These are phyloP conservation scores for Ceratocystis albifundus DNA, from an alignment of 2,329 filamentous ascomycete genomes.

Conservation along the genomic window DNA sequence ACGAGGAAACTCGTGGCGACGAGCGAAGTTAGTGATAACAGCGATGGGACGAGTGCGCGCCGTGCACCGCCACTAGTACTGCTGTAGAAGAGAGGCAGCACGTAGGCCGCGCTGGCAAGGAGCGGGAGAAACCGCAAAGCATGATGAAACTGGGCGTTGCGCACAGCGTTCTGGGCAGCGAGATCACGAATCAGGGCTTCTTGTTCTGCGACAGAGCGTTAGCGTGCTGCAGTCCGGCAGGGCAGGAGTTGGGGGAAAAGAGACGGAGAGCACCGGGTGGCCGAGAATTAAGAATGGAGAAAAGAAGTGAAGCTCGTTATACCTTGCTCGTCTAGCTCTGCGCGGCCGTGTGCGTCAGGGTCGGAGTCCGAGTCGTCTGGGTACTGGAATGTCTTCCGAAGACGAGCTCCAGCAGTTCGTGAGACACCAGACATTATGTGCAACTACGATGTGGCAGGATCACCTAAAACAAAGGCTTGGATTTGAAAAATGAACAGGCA, in stretches of 20 bases:
- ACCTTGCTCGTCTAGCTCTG: slow-evolving; percentile 68
- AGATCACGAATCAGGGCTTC: slow-evolving; percentile 50
- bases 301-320: slow-evolving; percentile 20
- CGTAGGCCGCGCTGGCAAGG: slow-evolving; percentile 44
- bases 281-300: not conserved
- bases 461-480: not conserved
- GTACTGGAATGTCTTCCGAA: slow-evolving; percentile 70
- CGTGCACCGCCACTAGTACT: not conserved
- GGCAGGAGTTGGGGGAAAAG: no score
- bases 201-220: slow-evolving; percentile 41
- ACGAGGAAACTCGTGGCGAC: slow-evolving; percentile 51
- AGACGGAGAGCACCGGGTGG: not conserved
- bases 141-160: slow-evolving; percentile 47
- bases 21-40: slow-evolving; percentile 53
- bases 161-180: slow-evolving; percentile 42
- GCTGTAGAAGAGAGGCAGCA: slow-evolving; percentile 35
- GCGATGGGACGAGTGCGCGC: slow-evolving; percentile 28
- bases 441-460: no score
- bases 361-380: slow-evolving; percentile 44
- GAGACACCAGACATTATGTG: not conserved
- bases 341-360: slow-evolving; percentile 39
- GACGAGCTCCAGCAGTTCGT: slow-evolving; percentile 37
- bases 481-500: no score
- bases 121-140: slow-evolving; percentile 51
- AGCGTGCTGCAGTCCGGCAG: not conserved